Evolutionary conservation across 192 early-diverging fungal species (phyloP), one percentile per base, ranked within the genome.

Genomic region (Podila epigama): DNA sequence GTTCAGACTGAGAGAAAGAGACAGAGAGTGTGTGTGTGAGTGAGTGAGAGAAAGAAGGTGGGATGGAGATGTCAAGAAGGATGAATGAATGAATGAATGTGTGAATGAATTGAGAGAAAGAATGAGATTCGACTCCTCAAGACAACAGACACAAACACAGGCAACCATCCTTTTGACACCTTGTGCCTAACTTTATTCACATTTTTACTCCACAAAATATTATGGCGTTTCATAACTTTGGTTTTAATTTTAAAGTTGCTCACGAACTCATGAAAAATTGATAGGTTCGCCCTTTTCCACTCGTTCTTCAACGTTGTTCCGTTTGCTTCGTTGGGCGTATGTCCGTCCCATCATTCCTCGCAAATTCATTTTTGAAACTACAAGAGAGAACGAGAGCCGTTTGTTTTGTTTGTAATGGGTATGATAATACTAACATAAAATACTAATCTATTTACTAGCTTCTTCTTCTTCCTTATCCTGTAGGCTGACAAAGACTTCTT

Each of bases 401-500:
- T n/a, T n/a, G n/a, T n/a, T n/a, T n/a, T n/a, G n/a, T n/a, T n/a
- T n/a, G n/a, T n/a, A n/a, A n/a, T n/a, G n/a, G n/a, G n/a, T n/a
- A n/a, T n/a, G n/a, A n/a, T n/a, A n/a, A n/a, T n/a, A n/a, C n/a
- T n/a, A n/a, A n/a, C n/a, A n/a, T n/a, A n/a, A n/a, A n/a, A n/a
- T n/a, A n/a, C n/a, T n/a, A n/a, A n/a, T n/a, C n/a, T n/a, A 18
- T 51, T 53, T 35, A 35, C 62, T 3, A 42, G 63, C 28, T 60
- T 66, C 34, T 68, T 66, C 25, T 44, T 58, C 66, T 11, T 75
- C 72, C 34, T 77, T 60, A 50, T 77, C 66, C 18, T 77, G 73
- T 2, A 77, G 61, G 63, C 61, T 70, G 8, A 88, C 55, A 68
- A 85, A 84, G 22, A 88, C 84, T 31, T 88, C 86, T 44, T 88